Evolutionary conservation across 129 eudicot genomes (phyloP).

Genomic region (Tanacetum coccineum): DNA sequence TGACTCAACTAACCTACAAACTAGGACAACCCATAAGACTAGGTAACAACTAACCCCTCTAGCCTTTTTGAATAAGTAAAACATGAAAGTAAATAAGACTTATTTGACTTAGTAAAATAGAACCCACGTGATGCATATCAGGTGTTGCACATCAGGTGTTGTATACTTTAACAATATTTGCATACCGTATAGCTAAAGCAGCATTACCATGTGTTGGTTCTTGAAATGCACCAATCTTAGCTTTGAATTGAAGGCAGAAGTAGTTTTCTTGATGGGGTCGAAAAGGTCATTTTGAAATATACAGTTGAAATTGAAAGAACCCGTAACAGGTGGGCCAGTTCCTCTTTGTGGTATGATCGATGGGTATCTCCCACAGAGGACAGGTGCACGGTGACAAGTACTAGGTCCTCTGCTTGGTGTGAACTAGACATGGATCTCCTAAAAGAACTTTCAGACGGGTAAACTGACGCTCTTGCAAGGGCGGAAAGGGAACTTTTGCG

Average conservation of each 20-base stretch:
- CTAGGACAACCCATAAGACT: too few species aligned
- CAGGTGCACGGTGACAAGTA: too few species aligned
- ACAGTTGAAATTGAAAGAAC: constrained; percentile 33
- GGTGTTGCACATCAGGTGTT: too few species aligned
- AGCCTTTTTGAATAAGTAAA: too few species aligned
- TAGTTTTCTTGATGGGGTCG: constrained; percentile 17
- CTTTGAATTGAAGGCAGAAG: constrained; percentile 35
- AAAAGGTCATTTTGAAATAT: constrained; percentile 23
- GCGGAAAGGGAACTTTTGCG: constrained; percentile 51
- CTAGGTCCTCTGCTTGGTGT: too few species aligned
- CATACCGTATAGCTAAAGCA: constrained; percentile 76
- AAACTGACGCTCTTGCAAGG: constrained; percentile 43
- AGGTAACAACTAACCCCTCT: too few species aligned
- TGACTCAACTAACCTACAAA: too few species aligned
- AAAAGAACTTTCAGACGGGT: constrained; percentile 49
- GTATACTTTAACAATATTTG: constrained; percentile 65
- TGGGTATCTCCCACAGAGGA: constrained; percentile 37
- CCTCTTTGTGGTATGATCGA: constrained; percentile 25
- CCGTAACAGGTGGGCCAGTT: constrained; percentile 38
- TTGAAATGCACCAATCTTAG: constrained; percentile 36
- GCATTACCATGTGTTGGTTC: constrained; percentile 62
- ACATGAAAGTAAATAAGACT: too few species aligned
- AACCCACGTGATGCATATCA: too few species aligned
- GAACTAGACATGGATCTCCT: constrained; percentile 55
- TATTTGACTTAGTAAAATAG: too few species aligned